phyloP scores from a whole-genome alignment of 805 yeast species.

The Kuraishia molischiana region DNA sequence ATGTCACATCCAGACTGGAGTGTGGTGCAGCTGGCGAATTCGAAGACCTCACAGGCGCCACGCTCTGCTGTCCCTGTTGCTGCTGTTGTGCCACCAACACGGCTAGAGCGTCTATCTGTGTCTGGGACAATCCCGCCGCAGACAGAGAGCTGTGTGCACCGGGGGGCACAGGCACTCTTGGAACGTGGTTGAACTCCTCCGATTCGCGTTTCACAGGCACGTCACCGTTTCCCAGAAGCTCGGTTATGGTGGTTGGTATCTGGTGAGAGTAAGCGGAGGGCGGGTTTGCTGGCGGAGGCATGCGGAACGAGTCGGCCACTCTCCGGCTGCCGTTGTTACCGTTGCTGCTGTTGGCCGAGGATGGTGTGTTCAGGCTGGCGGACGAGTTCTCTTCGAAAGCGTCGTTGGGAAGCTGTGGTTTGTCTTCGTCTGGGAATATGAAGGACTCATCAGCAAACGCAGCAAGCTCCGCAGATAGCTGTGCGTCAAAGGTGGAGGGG shows the following conservation, averaged over 20 bases:
- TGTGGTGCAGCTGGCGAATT: background rate
- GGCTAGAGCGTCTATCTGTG: slow-evolving; percentile 65
- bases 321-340: background rate
- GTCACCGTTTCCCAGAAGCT: background rate
- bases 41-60: slow-evolving; percentile 8
- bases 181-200: slow-evolving; percentile 19
- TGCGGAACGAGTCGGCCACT: background rate
- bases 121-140: slow-evolving; percentile 56
- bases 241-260: slow-evolving; percentile 1
- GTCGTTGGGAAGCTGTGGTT: slow-evolving; percentile 28
- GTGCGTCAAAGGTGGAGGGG: slow-evolving; percentile 35
- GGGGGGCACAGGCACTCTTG: slow-evolving; percentile 60
- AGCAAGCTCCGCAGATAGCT: slow-evolving; percentile 55
- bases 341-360: background rate
- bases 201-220: background rate
- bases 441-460: slow-evolving; percentile 80
- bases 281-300: background rate
- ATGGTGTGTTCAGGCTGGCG: slow-evolving; percentile 1
- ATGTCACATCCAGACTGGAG: background rate
- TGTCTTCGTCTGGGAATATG: slow-evolving; percentile 76
- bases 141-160: slow-evolving; percentile 58
- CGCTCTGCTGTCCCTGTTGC: background rate
- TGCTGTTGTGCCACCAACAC: slow-evolving; percentile 54
- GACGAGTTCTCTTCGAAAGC: slow-evolving; percentile 9
- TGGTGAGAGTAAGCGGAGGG: background rate